These are phyloP conservation scores for Mycena venus DNA, from an alignment of 768 basidiomycete species.

Conservation along the genomic window DNA sequence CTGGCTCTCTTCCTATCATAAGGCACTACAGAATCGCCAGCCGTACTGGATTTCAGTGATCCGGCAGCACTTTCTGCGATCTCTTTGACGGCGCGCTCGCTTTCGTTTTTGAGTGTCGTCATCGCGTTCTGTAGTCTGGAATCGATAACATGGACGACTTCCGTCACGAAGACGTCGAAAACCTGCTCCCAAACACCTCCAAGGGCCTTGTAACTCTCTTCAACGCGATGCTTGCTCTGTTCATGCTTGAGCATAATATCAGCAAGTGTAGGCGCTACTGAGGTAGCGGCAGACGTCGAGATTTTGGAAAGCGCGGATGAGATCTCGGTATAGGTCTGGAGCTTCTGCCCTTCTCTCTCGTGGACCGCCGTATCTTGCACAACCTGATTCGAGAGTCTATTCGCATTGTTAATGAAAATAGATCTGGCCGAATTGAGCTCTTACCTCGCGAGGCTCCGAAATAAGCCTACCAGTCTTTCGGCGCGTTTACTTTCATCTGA, in stretches of 20 bases:
- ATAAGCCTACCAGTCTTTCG: conserved; percentile 48
- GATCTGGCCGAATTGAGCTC: conserved; percentile 19
- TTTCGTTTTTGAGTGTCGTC: conserved; percentile 47
- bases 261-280: conserved; percentile 61
- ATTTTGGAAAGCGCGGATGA: conserved; percentile 62
- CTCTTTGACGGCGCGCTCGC: conserved; percentile 31
- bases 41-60: conserved; percentile 14
- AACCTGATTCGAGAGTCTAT: conserved; percentile 61
- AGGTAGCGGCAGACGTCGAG: conserved; percentile 55
- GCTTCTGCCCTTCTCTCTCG: conserved; percentile 60
- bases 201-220: conserved; percentile 55
- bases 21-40: background rate
- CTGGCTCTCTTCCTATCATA: conserved; percentile 28
- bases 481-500: conserved; percentile 25
- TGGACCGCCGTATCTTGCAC: conserved; percentile 58
- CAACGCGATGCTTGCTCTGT: conserved; percentile 57
- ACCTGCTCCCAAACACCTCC: conserved; percentile 60
- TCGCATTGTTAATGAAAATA: conserved; percentile 22
- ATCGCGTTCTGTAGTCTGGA: conserved; percentile 48
- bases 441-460: conserved; percentile 57
- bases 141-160: conserved; percentile 56
- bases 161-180: conserved; percentile 56
- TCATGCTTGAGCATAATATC: conserved; percentile 58
- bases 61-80: conserved; percentile 20
- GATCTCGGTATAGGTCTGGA: conserved; percentile 63